Percentiles rank a stretch among this genome's conserved stretches.
These are phyloP conservation scores for Osmanthus fragrans DNA, from an alignment of 257 asterid genomes.

Conservation along the genomic window DNA sequence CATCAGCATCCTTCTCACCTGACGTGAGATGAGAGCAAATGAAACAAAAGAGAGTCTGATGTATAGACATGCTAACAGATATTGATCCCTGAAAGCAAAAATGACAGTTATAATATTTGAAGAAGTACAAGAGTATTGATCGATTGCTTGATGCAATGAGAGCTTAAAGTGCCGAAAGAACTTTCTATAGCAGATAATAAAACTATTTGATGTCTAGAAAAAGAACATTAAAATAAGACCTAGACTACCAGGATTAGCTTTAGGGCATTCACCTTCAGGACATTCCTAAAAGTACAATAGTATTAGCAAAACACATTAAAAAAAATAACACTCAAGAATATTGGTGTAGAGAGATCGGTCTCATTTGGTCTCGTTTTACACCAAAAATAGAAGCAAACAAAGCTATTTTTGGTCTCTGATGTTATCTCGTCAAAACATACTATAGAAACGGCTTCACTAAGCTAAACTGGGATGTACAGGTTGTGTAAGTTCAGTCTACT, in stretches of 20 bases:
- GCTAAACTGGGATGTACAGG: neutral
- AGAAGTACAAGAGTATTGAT: neutral
- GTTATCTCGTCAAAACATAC: neutral
- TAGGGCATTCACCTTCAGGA: neutral
- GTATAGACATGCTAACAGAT: slow-evolving; percentile 91
- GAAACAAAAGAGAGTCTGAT: slow-evolving; percentile 92
- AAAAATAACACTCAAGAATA: neutral
- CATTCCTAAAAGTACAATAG: neutral
- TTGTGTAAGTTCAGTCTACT: neutral
- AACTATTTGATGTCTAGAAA: neutral
- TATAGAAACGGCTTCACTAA: neutral
- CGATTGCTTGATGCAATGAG: neutral
- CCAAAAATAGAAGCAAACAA: neutral
- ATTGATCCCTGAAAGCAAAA: slow-evolving; percentile 74
- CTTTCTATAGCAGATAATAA: neutral
- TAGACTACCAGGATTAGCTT: neutral
- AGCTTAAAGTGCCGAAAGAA: neutral
- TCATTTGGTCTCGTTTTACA: neutral
- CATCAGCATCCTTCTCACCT: slow-evolving; percentile 82
- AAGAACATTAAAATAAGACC: neutral
- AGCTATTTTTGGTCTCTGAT: neutral
- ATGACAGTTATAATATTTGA: slow-evolving; percentile 14
- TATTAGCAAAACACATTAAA: neutral
- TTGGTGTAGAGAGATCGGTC: neutral
- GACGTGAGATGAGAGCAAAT: slow-evolving; percentile 83